Evolutionary conservation across 2,329 filamentous ascomycete species (phyloP), one percentile per base, ranked within the genome.

Genomic region (Calonectria pseudoreteaudii): DNA sequence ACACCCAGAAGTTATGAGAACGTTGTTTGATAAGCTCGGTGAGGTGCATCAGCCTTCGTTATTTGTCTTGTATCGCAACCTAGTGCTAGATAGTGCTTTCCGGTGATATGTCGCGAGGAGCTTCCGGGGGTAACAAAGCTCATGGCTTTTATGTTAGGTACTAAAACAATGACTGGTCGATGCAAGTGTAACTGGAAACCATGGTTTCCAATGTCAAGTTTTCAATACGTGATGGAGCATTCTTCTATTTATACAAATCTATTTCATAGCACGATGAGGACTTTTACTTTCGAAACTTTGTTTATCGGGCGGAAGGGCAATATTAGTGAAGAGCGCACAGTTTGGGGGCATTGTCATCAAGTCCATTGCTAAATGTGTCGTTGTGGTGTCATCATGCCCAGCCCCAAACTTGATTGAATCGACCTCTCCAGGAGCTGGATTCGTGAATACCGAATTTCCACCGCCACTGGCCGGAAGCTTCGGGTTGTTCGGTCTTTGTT

Each of bases 41-140:
- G n/a, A n/a, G n/a, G 2, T 8, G 10, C 18, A 10, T 1, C 1
- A 4, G 2, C 16, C 18, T 20, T 0, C 18, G 3, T 44, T 44
- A 9, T 44, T 8, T n/a, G n/a, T n/a, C n/a, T 4, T n/a, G 7
- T 16, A 10, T 44, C 18, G 3, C 41, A 44, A n/a, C n/a, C n/a
- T n/a, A n/a, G n/a, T n/a, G n/a, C n/a, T 3, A n/a, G 6, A 16
- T 2, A 44, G 8, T 9, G 6, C 2, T 44, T 44, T 44, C 5
- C 18, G 18, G 18, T 4, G 18, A 20, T n/a, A 9, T 20, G 20
- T 44, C 6, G 9, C n/a, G 10, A 47, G 9, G n/a, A 23, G 44
- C 7, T 47, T 47, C 9, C 9, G 10, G 44, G 13, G n/a, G 9
- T 3, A 23, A 11, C n/a, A 13, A n/a, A 18, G 20, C 20, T 3